Percentiles rank a stretch among this genome's conserved stretches.
phyloP scores from a whole-genome alignment of 2,329 filamentous ascomycete species.

The Parafenestella ontariensis region DNA sequence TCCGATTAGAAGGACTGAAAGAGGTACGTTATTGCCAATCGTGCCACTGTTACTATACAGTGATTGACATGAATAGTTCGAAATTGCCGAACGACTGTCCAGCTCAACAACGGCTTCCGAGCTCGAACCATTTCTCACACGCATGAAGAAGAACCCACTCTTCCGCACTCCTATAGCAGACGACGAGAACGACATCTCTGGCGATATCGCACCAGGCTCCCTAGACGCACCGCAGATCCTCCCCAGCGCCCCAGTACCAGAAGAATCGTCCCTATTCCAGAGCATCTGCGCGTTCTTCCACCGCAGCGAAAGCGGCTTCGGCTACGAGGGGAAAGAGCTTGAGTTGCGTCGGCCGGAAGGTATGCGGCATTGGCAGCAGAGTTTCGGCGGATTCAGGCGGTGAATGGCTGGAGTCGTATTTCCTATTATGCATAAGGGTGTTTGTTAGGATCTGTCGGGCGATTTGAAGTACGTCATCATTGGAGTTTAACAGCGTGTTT shows the following conservation, averaged over 20 bases:
- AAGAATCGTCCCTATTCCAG: conserved; percentile 21
- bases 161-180: conserved; percentile 24
- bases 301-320: conserved; percentile 30
- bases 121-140: conserved; percentile 24
- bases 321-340: conserved; percentile 45
- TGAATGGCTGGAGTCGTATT: not conserved
- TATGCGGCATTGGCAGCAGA: conserved; percentile 39
- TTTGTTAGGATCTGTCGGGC: not conserved
- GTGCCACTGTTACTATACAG: not conserved
- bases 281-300: conserved; percentile 34
- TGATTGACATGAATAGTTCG: conserved; percentile 33
- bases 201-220: conserved; percentile 45
- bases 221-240: conserved; percentile 44
- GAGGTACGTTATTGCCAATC: conserved; percentile 32
- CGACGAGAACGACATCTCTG: conserved; percentile 37
- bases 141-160: conserved; percentile 29
- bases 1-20: conserved; percentile 41
- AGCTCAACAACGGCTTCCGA: conserved; percentile 25
- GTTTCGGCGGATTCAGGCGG: conserved; percentile 22
- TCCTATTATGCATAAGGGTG: not conserved
- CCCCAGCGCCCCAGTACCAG: conserved; percentile 26
- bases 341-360: conserved; percentile 42
- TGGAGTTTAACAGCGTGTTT: not conserved
- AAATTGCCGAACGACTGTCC: conserved; percentile 42
- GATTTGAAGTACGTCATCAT: not conserved